Evolutionary conservation across 2,329 filamentous ascomycete genomes (phyloP).

Genomic region (Hirsutella minnesotensis): DNA sequence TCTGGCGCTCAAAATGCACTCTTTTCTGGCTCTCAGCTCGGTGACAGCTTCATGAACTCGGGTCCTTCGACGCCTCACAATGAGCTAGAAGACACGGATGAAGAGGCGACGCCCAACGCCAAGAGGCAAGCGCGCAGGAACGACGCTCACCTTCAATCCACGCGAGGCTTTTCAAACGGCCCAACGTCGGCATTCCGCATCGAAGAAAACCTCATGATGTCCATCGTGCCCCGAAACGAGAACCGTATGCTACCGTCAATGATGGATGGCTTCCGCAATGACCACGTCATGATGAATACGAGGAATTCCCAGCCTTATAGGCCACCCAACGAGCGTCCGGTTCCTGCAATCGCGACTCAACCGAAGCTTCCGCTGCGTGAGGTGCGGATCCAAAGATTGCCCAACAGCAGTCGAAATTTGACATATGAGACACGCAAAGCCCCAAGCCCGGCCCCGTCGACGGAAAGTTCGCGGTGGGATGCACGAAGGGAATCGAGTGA

Average conservation of each 20-base stretch:
- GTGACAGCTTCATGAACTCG: constrained; percentile 27
- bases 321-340: constrained; percentile 3
- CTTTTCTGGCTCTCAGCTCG: constrained; percentile 26
- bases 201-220: constrained; percentile 24
- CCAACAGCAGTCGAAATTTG: background rate
- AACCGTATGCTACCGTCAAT: constrained; percentile 13
- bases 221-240: constrained; percentile 16
- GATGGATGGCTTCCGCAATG: constrained; percentile 21
- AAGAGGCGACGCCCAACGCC: constrained; percentile 4
- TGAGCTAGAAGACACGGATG: constrained; percentile 10
- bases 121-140: constrained; percentile 1
- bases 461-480: constrained; percentile 10
- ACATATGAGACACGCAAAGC: background rate
- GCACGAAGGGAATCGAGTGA: constrained; percentile 8
- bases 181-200: constrained; percentile 18
- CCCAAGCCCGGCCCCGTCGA: constrained; percentile 14
- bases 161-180: constrained; percentile 2
- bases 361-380: constrained; percentile 1
- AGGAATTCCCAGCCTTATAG: constrained; percentile 9
- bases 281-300: constrained; percentile 7
- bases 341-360: background rate
- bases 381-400: constrained; percentile 1
- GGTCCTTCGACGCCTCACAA: constrained; percentile 24
- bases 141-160: background rate
- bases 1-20: constrained; percentile 11